phyloP scores from a whole-genome alignment of 495 filamentous ascomycete species.

The Talaromyces trachyspermus region DNA sequence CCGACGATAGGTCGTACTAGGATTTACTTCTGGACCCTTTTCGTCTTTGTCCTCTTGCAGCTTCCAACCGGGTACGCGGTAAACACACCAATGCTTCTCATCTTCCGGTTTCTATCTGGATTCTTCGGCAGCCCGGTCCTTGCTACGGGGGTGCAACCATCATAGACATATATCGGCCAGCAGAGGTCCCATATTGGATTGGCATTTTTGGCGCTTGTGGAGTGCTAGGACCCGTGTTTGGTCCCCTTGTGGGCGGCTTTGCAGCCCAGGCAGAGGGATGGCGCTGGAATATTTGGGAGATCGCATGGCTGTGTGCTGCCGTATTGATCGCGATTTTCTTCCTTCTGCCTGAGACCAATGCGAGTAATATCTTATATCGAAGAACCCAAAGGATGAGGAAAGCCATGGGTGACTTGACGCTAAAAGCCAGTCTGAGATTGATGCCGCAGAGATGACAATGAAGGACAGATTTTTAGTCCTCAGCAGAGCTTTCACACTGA shows the following conservation, averaged over 20 bases:
- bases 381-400: constrained; percentile 44
- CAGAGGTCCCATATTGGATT: constrained; percentile 24
- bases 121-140: constrained; percentile 46
- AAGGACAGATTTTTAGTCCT: constrained; percentile 31
- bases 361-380: constrained; percentile 48
- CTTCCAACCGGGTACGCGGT: constrained; percentile 36
- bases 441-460: constrained; percentile 20
- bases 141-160: constrained; percentile 32
- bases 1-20: constrained; percentile 43
- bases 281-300: constrained; percentile 42
- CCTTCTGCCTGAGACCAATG: constrained; percentile 49
- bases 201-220: constrained; percentile 28
- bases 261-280: constrained; percentile 32
- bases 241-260: constrained; percentile 37
- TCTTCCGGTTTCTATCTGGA: constrained; percentile 47
- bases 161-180: constrained; percentile 29
- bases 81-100: constrained; percentile 46
- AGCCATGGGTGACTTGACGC: constrained; percentile 23
- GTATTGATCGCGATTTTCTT: constrained; percentile 43
- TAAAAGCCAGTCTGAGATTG: constrained; percentile 36
- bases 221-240: constrained; percentile 34
- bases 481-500: constrained; percentile 35
- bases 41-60: constrained; percentile 46
- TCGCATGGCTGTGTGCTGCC: constrained; percentile 39
- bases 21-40: constrained; percentile 38